Percentiles rank a stretch among this genome's conserved stretches.
Conservation (phyloP, 371 early-diverging fungal genomes). For the Chytridiales sp. region DNA sequence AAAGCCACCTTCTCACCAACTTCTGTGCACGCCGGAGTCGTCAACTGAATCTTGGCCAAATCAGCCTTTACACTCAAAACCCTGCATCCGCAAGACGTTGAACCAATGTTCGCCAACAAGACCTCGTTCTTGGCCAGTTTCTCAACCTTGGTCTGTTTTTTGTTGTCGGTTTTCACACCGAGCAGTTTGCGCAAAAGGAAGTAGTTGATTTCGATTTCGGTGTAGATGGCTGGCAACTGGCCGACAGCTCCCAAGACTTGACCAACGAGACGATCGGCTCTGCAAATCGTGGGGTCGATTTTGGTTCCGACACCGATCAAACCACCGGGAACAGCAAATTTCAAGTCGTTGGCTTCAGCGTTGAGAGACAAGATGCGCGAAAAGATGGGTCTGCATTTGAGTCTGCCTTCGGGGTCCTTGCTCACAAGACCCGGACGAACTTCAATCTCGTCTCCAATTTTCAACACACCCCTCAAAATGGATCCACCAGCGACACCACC, state of each 20-base stretch:
- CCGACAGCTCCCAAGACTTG: constrained; percentile 98
- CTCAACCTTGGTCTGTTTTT: constrained; percentile 93
- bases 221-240: constrained; percentile 94
- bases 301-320: constrained; percentile 99
- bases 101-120: constrained; percentile 98
- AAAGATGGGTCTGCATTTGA: constrained; percentile 90
- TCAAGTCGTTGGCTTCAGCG: constrained; percentile 92
- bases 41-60: constrained; percentile 91
- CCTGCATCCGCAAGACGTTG: constrained; percentile 97
- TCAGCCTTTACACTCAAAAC: constrained; percentile 93
- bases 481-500: constrained; percentile 99
- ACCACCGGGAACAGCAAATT: constrained; percentile 99
- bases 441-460: constrained; percentile 97
- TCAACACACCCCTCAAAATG: constrained; percentile 95
- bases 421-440: constrained; percentile 98
- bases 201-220: constrained; percentile 95
- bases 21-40: constrained; percentile 97
- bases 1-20: constrained; percentile 98
- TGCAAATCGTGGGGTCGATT: constrained; percentile 98
- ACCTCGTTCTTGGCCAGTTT: constrained; percentile 95
- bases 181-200: constrained; percentile 95
- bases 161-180: constrained; percentile 94
- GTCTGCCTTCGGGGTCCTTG: constrained; percentile 88
- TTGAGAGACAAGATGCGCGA: constrained; percentile 91
- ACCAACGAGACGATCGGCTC: constrained; percentile 99